Conservation (phyloP, 345 rosid genomes). For the Boechera retrofracta region DNA sequence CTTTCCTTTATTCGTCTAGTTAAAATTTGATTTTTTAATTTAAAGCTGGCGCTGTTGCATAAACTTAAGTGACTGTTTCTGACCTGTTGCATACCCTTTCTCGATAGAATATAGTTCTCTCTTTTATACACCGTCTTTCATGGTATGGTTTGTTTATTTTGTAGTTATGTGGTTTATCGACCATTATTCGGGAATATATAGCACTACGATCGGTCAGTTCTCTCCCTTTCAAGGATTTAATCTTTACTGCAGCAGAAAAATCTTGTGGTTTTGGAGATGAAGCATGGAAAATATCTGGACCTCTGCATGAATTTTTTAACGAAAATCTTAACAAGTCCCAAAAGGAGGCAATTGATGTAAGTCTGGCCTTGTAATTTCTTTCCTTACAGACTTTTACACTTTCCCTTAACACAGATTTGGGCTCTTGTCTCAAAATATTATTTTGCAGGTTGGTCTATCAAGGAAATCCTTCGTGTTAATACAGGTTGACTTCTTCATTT, state of each 20-base stretch:
- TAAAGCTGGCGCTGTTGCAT: slow-evolving; percentile 10
- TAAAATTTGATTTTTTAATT: background rate
- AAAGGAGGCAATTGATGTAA: slow-evolving; percentile 83
- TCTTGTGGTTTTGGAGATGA: slow-evolving; percentile 60
- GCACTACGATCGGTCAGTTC: slow-evolving; percentile 77
- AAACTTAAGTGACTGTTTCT: background rate
- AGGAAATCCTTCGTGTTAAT: slow-evolving; percentile 82
- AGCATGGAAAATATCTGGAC: slow-evolving; percentile 82
- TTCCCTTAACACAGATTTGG: slow-evolving; percentile 28
- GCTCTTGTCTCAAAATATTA: slow-evolving; percentile 11
- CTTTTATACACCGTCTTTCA: slow-evolving; percentile 6
- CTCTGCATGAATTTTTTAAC: slow-evolving; percentile 61
- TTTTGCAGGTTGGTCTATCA: slow-evolving; percentile 85
- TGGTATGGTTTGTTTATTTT: slow-evolving; percentile 30
- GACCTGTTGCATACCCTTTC: background rate
- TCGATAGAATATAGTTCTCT: background rate
- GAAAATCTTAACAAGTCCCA: slow-evolving; percentile 83
- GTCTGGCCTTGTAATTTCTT: slow-evolving; percentile 38
- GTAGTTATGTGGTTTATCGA: slow-evolving; percentile 92
- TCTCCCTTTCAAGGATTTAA: slow-evolving; percentile 93
- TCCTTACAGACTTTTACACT: slow-evolving; percentile 5
- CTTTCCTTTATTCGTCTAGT: background rate
- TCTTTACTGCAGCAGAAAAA: slow-evolving; percentile 62
- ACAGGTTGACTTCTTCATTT: slow-evolving; percentile 65
- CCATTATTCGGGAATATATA: slow-evolving; percentile 85